Evolutionary conservation across 805 yeast genomes (phyloP), one percentile per base, ranked within the genome.

Genomic region (Zygosaccharomyces bailii): DNA sequence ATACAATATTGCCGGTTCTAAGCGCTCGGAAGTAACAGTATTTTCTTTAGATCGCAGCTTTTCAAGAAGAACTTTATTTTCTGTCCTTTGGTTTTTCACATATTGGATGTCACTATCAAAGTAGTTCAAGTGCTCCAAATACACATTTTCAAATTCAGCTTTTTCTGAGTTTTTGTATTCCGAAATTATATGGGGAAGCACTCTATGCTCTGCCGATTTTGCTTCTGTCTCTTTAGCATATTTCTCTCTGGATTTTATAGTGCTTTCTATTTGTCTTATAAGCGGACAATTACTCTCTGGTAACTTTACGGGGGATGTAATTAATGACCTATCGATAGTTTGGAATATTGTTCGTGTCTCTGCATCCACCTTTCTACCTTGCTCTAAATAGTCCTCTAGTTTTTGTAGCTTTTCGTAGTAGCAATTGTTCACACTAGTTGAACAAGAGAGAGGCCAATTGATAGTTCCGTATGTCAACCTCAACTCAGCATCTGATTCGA

Each of bases 341-440:
- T 59, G 51, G 50, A 79, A 76, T 38, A 76, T 75, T 2, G 64
- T 59, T 4, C 61, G 53, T 0, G 86, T 75, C 2, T 74, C 66
- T 2, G 61, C 61, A 61, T 89, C 96, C 6, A 93, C 85, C 3
- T 66, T 56, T 21, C 66, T 63, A 1, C 95, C 93, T 49, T 78
- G 79, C 1, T 56, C 53, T 13, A 84, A 59, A 54, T 80, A 82
- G 2, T 55, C 59, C 24, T 69, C 70, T 57, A 82, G 67, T 16
- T 72, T 72, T 1, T 58, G 55, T 1, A 81, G 56, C 39, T 73
- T 73, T 3, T 63, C 61, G 3, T 75, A 60, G 1, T 65, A 69
- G 0, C 59, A 50, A 10, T 27, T 13, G 7, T 75, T 73, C 1
- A 79, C 76, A 3, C 61, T 72, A 8, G 57, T 52, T 1, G 89